A percentile compares a stretch with the other conserved stretches of the same genome.
phyloP scores from a whole-genome alignment of 2,329 filamentous ascomycete species.

The Pseudogymnoascus sp. region DNA sequence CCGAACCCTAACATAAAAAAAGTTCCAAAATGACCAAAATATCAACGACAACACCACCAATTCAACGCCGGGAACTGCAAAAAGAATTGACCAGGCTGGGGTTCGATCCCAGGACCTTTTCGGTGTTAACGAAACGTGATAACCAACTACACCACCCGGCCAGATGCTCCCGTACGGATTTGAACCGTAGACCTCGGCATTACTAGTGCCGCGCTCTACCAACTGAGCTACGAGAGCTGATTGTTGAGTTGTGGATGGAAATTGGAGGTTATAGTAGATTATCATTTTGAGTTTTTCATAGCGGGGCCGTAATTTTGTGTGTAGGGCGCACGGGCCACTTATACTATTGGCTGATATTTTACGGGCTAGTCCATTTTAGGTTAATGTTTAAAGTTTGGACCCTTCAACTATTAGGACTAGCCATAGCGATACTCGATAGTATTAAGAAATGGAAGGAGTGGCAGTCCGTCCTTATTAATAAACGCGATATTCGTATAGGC shows the following conservation, averaged over 20 bases:
- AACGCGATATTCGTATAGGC: not conserved
- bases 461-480: not conserved
- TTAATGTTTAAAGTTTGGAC: not conserved
- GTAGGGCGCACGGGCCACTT: not conserved
- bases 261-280: no score
- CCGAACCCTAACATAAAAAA: not conserved
- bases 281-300: no score
- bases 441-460: not conserved
- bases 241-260: not conserved
- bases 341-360: not conserved
- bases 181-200: conserved; percentile 8
- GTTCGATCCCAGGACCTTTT: conserved; percentile 9
- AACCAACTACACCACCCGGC: conserved; percentile 9
- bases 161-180: conserved; percentile 6
- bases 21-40: not conserved
- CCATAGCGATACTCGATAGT: not conserved
- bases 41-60: not conserved
- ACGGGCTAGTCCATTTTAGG: not conserved
- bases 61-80: not conserved
- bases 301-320: not conserved
- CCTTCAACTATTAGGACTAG: not conserved
- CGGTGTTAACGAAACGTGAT: conserved; percentile 10
- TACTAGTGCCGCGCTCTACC: conserved; percentile 10
- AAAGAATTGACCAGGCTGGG: conserved; percentile 8
- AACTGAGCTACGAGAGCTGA: conserved; percentile 10